Conservation (phyloP, 2,329 filamentous ascomycete genomes). For the Sporothrix sp. region DNA sequence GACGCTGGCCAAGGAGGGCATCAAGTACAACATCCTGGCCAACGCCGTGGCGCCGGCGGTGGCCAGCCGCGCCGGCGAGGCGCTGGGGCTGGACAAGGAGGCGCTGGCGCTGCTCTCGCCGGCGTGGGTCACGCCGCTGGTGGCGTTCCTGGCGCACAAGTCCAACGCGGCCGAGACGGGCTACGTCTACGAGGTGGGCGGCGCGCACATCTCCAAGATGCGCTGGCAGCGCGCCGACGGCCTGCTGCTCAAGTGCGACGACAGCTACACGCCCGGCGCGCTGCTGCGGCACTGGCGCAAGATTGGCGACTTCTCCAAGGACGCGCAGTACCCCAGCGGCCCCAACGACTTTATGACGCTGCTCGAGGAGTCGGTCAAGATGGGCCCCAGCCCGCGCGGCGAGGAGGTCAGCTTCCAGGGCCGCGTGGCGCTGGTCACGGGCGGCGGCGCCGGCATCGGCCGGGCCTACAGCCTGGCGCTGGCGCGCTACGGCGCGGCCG, state of each 20-base stretch:
- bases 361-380: slow-evolving; percentile 72
- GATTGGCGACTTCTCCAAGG: slow-evolving; percentile 71
- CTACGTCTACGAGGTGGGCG: slow-evolving; percentile 86
- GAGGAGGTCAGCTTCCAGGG: slow-evolving; percentile 72
- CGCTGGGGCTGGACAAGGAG: slow-evolving; percentile 81
- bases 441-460: slow-evolving; percentile 81
- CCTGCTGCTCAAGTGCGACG: slow-evolving; percentile 80
- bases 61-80: slow-evolving; percentile 90
- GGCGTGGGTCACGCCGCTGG: slow-evolving; percentile 89
- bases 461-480: slow-evolving; percentile 79
- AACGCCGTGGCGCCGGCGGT: slow-evolving; percentile 95
- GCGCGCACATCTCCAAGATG: slow-evolving; percentile 84
- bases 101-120: slow-evolving; percentile 77
- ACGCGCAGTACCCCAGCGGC: slow-evolving; percentile 69
- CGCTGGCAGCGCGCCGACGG: slow-evolving; percentile 91
- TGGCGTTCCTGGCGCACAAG: slow-evolving; percentile 78
- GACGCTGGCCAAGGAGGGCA: slow-evolving; percentile 92
- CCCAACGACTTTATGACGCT: slow-evolving; percentile 81
- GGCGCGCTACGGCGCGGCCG: slow-evolving; percentile 69
- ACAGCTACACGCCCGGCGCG: slow-evolving; percentile 76
- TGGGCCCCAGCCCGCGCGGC: slow-evolving; percentile 60
- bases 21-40: slow-evolving; percentile 93
- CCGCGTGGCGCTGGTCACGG: slow-evolving; percentile 78
- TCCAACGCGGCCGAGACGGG: slow-evolving; percentile 76
- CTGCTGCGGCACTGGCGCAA: slow-evolving; percentile 84